Percentiles rank a stretch among this genome's conserved stretches.
Evolutionary conservation across 73 alveolate genomes (phyloP).

Genomic region (Diophrys sp.): DNA sequence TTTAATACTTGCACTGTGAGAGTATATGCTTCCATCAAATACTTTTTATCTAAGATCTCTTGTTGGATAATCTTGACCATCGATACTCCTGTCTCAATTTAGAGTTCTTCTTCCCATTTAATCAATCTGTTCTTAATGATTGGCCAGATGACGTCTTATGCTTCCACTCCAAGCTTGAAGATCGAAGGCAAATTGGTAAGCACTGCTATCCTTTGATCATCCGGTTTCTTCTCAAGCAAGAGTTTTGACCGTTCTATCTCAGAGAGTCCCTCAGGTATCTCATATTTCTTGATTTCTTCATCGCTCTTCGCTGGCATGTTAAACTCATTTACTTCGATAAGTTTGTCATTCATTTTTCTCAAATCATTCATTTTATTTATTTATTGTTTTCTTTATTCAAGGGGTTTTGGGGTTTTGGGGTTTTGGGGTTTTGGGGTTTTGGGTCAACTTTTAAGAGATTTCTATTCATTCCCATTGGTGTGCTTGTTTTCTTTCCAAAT

Average conservation of each 20-base stretch:
- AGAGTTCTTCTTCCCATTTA: conserved; percentile 36
- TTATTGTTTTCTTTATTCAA: too few species aligned
- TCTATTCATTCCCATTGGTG: too few species aligned
- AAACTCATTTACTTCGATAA: background rate
- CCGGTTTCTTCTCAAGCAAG: conserved; percentile 16
- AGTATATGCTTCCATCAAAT: background rate
- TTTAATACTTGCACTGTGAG: conserved; percentile 20
- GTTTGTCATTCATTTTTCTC: too few species aligned
- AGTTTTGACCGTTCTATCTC: conserved; percentile 35
- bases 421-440: too few species aligned
- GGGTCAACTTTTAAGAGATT: too few species aligned
- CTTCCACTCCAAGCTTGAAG: conserved; percentile 16
- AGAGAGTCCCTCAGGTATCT: conserved; percentile 27
- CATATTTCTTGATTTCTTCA: conserved; percentile 33
- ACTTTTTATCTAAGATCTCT: conserved; percentile 5
- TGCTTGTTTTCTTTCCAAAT: too few species aligned
- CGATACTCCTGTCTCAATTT: conserved; percentile 31
- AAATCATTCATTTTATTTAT: too few species aligned
- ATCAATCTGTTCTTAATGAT: conserved; percentile 15
- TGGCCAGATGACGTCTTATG: conserved; percentile 18
- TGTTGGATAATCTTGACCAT: conserved; percentile 11
- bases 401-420: too few species aligned
- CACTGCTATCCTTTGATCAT: conserved; percentile 15
- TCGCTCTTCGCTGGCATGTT: conserved; percentile 14
- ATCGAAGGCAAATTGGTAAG: conserved; percentile 20